These are phyloP conservation scores for Nitzschia putrida DNA, from an alignment of 108 stramenopile species.

Conservation along the genomic window DNA sequence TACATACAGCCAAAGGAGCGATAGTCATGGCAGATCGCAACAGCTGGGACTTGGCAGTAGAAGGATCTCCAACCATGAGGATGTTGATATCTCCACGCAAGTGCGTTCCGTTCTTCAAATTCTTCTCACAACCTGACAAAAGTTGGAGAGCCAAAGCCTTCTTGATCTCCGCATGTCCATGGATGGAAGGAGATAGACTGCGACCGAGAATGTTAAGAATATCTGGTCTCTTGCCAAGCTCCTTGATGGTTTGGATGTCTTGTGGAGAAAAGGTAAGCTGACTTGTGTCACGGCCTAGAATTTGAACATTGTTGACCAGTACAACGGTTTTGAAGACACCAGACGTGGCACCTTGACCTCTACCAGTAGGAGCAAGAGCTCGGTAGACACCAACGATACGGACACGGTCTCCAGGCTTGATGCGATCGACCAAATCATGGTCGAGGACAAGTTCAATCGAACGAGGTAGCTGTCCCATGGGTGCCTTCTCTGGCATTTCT, in stretches of 20 bases:
- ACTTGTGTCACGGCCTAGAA: conserved; percentile 87
- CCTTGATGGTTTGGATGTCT: conserved; percentile 84
- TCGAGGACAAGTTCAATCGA: conserved; percentile 91
- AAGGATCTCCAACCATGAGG: conserved; percentile 99
- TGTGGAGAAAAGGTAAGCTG: conserved; percentile 70
- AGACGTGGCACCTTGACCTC: conserved; percentile 40
- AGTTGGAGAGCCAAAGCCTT: conserved; percentile 93
- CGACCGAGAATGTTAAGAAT: conserved; percentile 82
- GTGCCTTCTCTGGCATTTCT: conserved; percentile 96
- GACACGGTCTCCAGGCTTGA: conserved; percentile 98
- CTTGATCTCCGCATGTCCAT: conserved; percentile 97
- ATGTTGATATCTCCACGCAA: conserved; percentile 99
- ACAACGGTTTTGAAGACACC: conserved; percentile 95
- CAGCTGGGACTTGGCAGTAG: conserved; percentile 98
- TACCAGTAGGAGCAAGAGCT: conserved; percentile 68
- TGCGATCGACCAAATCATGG: conserved; percentile 91
- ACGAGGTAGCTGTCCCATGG: conserved; percentile 98
- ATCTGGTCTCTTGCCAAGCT: conserved; percentile 74
- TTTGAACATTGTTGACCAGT: conserved; percentile 91
- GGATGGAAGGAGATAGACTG: conserved; percentile 94
- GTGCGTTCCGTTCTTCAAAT: conserved; percentile 96
- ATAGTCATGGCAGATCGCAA: conserved; percentile 93
- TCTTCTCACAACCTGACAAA: conserved; percentile 93
- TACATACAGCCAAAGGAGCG: conserved; percentile 93
- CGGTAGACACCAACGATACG: conserved; percentile 90